Evolutionary conservation across 1,139 yeast species (phyloP).

Genomic region (Hanseniaspora gamundiae): DNA sequence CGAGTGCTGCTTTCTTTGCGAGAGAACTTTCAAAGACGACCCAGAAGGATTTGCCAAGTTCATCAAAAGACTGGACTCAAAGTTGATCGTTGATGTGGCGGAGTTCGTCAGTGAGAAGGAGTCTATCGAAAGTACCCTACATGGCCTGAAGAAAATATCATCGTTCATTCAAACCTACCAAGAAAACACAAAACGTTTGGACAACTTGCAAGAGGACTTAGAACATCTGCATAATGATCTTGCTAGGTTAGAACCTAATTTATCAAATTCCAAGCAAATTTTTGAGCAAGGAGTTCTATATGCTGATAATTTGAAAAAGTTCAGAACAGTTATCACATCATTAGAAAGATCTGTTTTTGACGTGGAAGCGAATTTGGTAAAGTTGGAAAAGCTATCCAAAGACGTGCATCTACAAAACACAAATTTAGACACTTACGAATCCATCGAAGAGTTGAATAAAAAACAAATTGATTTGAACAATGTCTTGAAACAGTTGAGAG

Average conservation of each 20-base stretch:
- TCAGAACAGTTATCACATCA: slow-evolving; percentile 16
- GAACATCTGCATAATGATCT: slow-evolving; percentile 17
- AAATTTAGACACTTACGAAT: slow-evolving; percentile 19
- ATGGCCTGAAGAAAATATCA: not conserved
- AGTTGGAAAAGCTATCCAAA: not conserved
- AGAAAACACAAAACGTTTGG: not conserved
- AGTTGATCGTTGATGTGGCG: slow-evolving; percentile 23
- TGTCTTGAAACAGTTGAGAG: slow-evolving; percentile 36
- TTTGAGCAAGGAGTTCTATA: slow-evolving; percentile 12
- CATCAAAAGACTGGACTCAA: slow-evolving; percentile 24
- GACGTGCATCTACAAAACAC: not conserved
- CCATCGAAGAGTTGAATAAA: slow-evolving; percentile 39
- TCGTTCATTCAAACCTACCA: not conserved
- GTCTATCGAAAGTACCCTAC: slow-evolving; percentile 23
- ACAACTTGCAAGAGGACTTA: slow-evolving; percentile 18
- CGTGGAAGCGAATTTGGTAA: not conserved
- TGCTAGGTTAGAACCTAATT: slow-evolving; percentile 7
- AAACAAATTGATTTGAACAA: slow-evolving; percentile 33
- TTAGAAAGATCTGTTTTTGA: slow-evolving; percentile 7
- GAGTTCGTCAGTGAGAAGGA: slow-evolving; percentile 25
- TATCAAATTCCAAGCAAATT: slow-evolving; percentile 12
- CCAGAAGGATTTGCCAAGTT: slow-evolving; percentile 21
- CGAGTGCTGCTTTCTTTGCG: slow-evolving; percentile 49
- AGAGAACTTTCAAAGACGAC: slow-evolving; percentile 40
- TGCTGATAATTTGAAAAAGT: slow-evolving; percentile 4